Evolutionary conservation across 1,139 yeast species (phyloP), one percentile per base, ranked within the genome.

Genomic region (Scheffersomyces segobiensis): DNA sequence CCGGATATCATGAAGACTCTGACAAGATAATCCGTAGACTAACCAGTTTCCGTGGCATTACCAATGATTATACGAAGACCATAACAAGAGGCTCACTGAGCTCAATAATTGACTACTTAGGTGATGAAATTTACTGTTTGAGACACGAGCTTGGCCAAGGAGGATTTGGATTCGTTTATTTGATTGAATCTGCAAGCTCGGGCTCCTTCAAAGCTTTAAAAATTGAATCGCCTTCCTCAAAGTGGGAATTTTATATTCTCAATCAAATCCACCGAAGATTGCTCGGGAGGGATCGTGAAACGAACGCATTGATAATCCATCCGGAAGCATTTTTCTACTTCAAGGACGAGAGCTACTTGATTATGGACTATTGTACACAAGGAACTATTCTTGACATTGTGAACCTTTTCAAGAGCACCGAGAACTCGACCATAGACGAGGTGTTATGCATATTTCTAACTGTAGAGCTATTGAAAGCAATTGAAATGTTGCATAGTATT

Each of bases 191-290:
- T 12, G 86, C 85, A 57, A 72, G 78, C 19, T 58, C 63, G 1
- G 93, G 92, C 0, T 68, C 74, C 4, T 68, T 84, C 47, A 81
- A 80, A 56, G 97, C 97, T 0, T 74, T 93, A 59, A 93, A 93
- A 67, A 84, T 89, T 14, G 93, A 90, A 67, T 78, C 82, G 22
- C 93, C 95, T 0, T 76, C 92, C 0, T 84, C 86, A 50, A 79
- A 85, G 12, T 93, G 97, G 97, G 98, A 93, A 70, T 91, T 84
- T 66, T 92, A 90, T 67, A 86, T 92, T 32, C 74, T 91, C 57
- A 81, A 75, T 46, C 87, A 86, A 65, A 75, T 90, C 10, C 85
- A 83, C 55, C 66, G 73, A 22, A 67, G 84, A 56, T 65, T 80
- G 24, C 59, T 60, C 6, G 66, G 63, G 2, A 52, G 52, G 22